phyloP scores from a whole-genome alignment of 2,329 filamentous ascomycete species.

The Alternaria burnsii region DNA sequence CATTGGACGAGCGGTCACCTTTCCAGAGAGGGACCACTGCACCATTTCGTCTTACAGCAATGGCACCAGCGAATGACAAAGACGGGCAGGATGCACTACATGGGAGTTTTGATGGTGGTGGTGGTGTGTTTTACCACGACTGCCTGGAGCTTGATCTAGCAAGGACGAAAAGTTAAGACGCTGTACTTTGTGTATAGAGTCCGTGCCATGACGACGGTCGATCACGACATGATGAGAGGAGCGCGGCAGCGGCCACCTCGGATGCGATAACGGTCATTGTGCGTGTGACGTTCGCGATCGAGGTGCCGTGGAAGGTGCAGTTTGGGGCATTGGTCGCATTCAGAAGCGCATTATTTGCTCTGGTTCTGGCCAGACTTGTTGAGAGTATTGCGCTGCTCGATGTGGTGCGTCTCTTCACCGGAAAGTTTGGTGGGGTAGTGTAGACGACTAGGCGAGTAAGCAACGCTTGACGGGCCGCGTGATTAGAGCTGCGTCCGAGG shows the following conservation, averaged over 20 bases:
- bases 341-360: slow-evolving; percentile 8
- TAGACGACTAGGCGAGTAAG: slow-evolving; percentile 25
- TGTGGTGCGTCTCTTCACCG: slow-evolving; percentile 38
- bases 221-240: slow-evolving; percentile 11
- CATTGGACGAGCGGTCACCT: slow-evolving; percentile 20
- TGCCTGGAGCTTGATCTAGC: slow-evolving; percentile 9
- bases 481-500: slow-evolving; percentile 30
- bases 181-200: slow-evolving; percentile 5
- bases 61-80: neutral
- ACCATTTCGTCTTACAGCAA: slow-evolving; percentile 15
- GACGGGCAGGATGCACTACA: neutral
- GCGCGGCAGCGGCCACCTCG: neutral
- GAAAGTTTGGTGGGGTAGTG: slow-evolving; percentile 30
- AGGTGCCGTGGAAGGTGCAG: slow-evolving; percentile 6
- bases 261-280: slow-evolving; percentile 8
- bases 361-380: slow-evolving; percentile 11
- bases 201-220: slow-evolving; percentile 13
- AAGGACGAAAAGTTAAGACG: slow-evolving; percentile 3
- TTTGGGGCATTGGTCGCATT: slow-evolving; percentile 14
- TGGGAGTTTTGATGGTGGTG: neutral
- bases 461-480: slow-evolving; percentile 33
- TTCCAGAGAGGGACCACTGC: slow-evolving; percentile 12
- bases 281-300: slow-evolving; percentile 14
- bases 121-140: neutral
- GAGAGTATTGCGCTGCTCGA: slow-evolving; percentile 20